A percentile compares a stretch with the other conserved stretches of the same genome.
Conservation (phyloP, 2,329 filamentous ascomycete genomes). For the Calonectria montana region DNA sequence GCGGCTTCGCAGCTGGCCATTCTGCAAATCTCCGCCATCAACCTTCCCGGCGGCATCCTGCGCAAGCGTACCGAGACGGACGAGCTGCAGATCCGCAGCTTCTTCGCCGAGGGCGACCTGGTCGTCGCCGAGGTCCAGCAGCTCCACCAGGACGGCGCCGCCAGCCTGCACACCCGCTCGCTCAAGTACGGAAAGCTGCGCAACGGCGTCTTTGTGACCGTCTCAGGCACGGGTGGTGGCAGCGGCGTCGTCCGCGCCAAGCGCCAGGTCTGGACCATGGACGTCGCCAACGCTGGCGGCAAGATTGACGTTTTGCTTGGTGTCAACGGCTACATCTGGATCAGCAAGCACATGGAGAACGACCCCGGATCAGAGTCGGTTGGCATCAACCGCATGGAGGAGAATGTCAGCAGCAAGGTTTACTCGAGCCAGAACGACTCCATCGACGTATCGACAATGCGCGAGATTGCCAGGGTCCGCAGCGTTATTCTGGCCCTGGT, state of each 20-base stretch:
- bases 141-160: slow-evolving; percentile 85
- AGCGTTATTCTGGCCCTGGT: slow-evolving; percentile 87
- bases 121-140: slow-evolving; percentile 95
- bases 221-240: slow-evolving; percentile 86
- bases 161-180: slow-evolving; percentile 88
- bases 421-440: slow-evolving; percentile 96
- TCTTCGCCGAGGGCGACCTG: slow-evolving; percentile 95
- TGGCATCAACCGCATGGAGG: slow-evolving; percentile 87
- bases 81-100: slow-evolving; percentile 96
- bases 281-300: slow-evolving; percentile 64
- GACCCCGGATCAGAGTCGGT: slow-evolving; percentile 60
- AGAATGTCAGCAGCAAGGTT: slow-evolving; percentile 84
- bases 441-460: slow-evolving; percentile 80
- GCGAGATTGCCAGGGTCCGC: slow-evolving; percentile 87
- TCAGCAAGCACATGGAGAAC: slow-evolving; percentile 82
- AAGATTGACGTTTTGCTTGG: slow-evolving; percentile 89
- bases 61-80: slow-evolving; percentile 94
- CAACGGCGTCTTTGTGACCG: slow-evolving; percentile 89
- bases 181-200: slow-evolving; percentile 95
- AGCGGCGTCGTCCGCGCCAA: slow-evolving; percentile 86
- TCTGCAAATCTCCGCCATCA: slow-evolving; percentile 89
- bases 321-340: slow-evolving; percentile 98
- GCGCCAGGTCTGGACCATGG: slow-evolving; percentile 88
- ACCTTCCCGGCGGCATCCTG: slow-evolving; percentile 92
- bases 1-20: slow-evolving; percentile 87